Evolutionary conservation across 2,329 filamentous ascomycete species (phyloP), one percentile per base, ranked within the genome.

Genomic region (Diplocarpon rosae): DNA sequence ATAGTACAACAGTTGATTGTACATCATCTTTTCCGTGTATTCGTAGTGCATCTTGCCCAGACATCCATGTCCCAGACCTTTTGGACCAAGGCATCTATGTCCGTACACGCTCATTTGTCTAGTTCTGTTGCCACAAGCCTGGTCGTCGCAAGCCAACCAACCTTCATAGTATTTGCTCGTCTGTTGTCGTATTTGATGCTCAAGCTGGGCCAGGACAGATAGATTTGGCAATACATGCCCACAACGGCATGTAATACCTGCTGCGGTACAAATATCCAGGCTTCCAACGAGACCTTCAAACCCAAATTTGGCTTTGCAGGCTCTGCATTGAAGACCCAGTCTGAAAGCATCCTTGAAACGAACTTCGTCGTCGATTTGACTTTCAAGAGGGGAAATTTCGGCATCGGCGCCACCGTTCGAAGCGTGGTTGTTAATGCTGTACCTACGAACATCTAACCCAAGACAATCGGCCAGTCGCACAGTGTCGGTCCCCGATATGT

Each of bases 91-190:
- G 62, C 92, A 98, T 39, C 88, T 79, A 49, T 83, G 80, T 37
- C 92, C 92, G 62, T 94, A 95, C 32, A 98, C 92, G 56, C 80
- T 85, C 71, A 96, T 89, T 62, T 95, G 87, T 39, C 90, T 77
- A 2, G 92, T 96, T 45, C 86, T 82, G 59, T 80, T 84, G 24
- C 83, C 84, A 64, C 92, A 98, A 29, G 85, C 80, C 1, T 85
- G 69, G 63, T 98, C 92, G 62, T 95, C 85, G 64, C 92, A 98
- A 32, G 86, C 72, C 5, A 98, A 76, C 81, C 86, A 93, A 48
- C 80, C 88, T 59, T 94, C 85, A 64, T 98, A 96, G 70, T 98
- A 98, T 38, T 77, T 76, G 9, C 84, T 73, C 6, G 86, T 85
- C 56, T 88, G 78, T 29, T 74, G 69, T 38, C 92, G 82, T 53